Evolutionary conservation across 164 flowering plant species (phyloP).

Genomic region (Liquidambar formosana): DNA sequence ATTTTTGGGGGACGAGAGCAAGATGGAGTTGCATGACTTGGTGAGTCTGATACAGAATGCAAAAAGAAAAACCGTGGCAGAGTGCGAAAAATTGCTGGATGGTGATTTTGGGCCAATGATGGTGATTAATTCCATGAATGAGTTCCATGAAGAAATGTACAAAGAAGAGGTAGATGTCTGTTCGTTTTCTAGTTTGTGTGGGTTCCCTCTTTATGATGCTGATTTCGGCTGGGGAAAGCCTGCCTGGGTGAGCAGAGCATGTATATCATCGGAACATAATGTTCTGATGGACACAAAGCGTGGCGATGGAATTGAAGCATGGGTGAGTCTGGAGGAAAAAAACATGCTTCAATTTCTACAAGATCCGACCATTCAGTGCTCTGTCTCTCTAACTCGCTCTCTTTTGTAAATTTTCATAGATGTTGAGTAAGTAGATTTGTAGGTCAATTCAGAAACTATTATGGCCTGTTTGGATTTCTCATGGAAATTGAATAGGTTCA

Average conservation of each 20-base stretch:
- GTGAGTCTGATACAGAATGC: neutral
- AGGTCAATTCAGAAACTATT: too few species aligned
- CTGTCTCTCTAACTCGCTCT: too few species aligned
- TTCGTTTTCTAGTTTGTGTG: conserved; percentile 2
- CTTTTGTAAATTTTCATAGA: too few species aligned
- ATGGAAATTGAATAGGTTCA: too few species aligned
- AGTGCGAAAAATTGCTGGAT: neutral
- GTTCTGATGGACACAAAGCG: neutral
- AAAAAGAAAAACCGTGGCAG: neutral
- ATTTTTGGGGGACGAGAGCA: neutral
- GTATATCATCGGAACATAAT: neutral
- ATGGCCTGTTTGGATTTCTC: too few species aligned
- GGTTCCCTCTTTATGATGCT: neutral
- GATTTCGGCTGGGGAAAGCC: conserved; percentile 16
- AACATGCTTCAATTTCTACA: conserved; percentile 1
- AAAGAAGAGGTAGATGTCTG: neutral
- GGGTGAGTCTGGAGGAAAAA: conserved; percentile 5
- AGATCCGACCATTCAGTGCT: too few species aligned
- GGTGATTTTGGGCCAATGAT: neutral
- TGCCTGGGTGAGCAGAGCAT: neutral
- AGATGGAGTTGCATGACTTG: neutral
- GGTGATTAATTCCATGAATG: neutral
- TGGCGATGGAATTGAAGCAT: conserved; percentile 9
- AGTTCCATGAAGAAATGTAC: neutral
- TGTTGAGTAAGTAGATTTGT: too few species aligned